Base-by-base conservation (phyloP, 345 rosid genomes). In the Eucalyptus brandiana region DNA sequence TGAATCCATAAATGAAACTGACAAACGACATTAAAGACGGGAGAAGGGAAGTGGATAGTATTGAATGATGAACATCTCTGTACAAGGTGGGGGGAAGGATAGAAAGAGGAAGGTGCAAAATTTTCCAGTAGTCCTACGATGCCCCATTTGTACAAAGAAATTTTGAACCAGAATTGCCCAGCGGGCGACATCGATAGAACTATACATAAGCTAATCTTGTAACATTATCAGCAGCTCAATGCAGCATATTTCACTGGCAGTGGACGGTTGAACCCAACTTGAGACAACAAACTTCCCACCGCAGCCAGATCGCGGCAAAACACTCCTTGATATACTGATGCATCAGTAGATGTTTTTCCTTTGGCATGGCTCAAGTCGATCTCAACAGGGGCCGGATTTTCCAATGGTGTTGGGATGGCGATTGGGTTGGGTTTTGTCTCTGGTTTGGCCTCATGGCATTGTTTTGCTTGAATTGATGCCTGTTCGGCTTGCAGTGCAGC, bases 281-380 rank as follows among this genome's bases (percentile, higher is more conserved):
- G 95, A 2, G 98, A 93, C 56, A 97, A 91, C 93, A 97, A 91
- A 92, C 90, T 96, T 87, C 98, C 98, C 45, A 97, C 99, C 2
- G 91, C 93, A 2, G 98, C 96, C 58, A 97, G 93, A 90, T 98
- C 99, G 72, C 99, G 91, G 94, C 99, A 98, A 92, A 98, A 98
- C 32, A 97, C 94, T 34, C 98, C 99, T 90, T 94, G 96, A 89
- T 83, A 49, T 17, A 83, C 89, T 18, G 95, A 95, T 86, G 91
- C 94, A 86, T 95, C 93, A 15, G 91, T 28, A 51, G 93, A 58
- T 60, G 92, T 42, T 28, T 89, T 65, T 10, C 51, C 60, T 26
- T 89, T 87, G 87, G 87, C 91, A 54, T 89, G 91, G 58, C 45
- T 65, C 5, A 90, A 88, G 85, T 86, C 60, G 53, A 62, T 89